Evolutionary conservation across 83 land plant genomes (phyloP).

Genomic region (Thuja plicata): DNA sequence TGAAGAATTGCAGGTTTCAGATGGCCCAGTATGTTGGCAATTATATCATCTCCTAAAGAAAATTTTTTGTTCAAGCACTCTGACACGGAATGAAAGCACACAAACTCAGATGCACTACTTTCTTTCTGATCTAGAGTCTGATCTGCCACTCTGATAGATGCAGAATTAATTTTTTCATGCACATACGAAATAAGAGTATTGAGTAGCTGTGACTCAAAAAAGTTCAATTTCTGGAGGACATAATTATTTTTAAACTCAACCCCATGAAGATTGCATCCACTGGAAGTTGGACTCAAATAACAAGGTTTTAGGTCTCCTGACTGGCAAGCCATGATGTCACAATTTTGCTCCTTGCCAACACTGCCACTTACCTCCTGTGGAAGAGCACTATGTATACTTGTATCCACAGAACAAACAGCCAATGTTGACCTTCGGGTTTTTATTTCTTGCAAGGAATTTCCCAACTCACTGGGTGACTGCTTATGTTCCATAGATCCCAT

Average conservation of each 20-base stretch:
- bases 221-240: conserved; percentile 35
- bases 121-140: background rate
- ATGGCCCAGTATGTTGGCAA: conserved; percentile 51
- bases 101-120: conserved; percentile 3
- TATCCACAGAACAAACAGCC: background rate
- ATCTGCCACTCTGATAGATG: conserved; percentile 11
- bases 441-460: background rate
- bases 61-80: background rate
- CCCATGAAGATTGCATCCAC: conserved; percentile 1
- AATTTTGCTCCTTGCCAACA: background rate
- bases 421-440: background rate
- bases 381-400: background rate
- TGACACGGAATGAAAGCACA: background rate
- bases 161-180: conserved; percentile 32
- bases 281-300: background rate
- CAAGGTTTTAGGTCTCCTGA: background rate
- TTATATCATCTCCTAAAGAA: conserved; percentile 44
- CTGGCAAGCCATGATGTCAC: background rate
- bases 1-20: conserved; percentile 48
- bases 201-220: conserved; percentile 30
- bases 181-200: conserved; percentile 53
- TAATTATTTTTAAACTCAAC: background rate
- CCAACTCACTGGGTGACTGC: background rate
- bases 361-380: background rate
- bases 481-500: background rate